Evolutionary conservation across 1,139 yeast species (phyloP).

Genomic region (Magnusiomyces paraingens): DNA sequence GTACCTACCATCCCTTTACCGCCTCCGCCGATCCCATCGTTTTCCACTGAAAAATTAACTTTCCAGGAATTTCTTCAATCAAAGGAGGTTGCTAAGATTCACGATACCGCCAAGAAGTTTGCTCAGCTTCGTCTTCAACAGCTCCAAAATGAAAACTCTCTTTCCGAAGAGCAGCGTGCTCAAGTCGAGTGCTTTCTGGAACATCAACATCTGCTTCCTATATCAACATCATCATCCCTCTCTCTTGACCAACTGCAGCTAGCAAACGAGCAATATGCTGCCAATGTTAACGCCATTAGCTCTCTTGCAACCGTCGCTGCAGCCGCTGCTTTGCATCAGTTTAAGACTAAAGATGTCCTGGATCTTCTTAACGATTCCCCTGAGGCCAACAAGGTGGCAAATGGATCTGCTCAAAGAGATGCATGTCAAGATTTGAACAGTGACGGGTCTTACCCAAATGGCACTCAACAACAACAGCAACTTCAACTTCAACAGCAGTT

Average conservation of each 20-base stretch:
- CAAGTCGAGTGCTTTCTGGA: constrained; percentile 2
- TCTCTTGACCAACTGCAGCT: background rate
- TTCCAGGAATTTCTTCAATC: constrained; percentile 13
- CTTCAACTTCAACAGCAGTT: constrained; percentile 14
- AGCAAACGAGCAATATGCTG: background rate
- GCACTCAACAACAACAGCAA: background rate
- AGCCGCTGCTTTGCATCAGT: constrained; percentile 5
- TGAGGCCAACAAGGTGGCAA: no score
- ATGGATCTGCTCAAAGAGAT: no score
- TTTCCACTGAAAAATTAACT: constrained; percentile 11
- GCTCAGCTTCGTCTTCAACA: constrained; percentile 3
- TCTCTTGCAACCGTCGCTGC: constrained; percentile 6
- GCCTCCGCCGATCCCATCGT: constrained; percentile 7
- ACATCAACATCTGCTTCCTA: constrained; percentile 1
- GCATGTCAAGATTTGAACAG: no score
- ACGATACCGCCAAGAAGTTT: constrained; percentile 6
- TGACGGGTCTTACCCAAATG: no score
- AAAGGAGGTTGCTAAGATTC: constrained; percentile 16
- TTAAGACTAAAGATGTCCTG: constrained; percentile 1
- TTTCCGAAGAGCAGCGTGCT: constrained; percentile 5
- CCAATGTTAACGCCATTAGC: constrained; percentile 4
- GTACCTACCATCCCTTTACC: no score
- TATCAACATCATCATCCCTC: background rate
- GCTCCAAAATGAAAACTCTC: constrained; percentile 4
- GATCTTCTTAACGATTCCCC: no score